Base-by-base conservation (phyloP, 805 yeast genomes). In the Wickerhamomyces queroliae region DNA sequence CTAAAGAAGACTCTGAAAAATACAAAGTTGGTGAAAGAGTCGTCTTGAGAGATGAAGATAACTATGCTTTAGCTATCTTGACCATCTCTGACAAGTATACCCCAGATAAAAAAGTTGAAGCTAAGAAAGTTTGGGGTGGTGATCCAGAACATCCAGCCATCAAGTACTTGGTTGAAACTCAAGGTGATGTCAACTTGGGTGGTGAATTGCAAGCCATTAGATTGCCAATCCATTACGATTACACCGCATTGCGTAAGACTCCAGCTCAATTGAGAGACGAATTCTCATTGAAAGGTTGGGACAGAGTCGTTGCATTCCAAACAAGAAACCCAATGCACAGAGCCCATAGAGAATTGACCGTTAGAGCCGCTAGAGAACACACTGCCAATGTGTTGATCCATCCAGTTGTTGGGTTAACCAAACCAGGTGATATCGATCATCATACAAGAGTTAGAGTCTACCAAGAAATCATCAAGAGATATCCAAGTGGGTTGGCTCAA, bases 321-420 rank as follows among this genome's bases (percentile, higher is more conserved):
- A 90, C 98, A 32, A 79, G 98, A 70, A 90, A 90, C 70, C 98
- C 98, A 51, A 91, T 90, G 97, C 98, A 90, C 66, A 80, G 98
- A 63, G 98, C 98, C 25, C 98, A 90, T 65, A 78, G 97, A 62
- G 98, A 90, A 64, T 72, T 90, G 56, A 90, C 98, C 13, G 95
- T 90, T 35, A 78, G 97, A 55, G 98, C 97, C 27, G 97, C 98
- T n/a, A 78, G 89, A 56, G 93, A 86, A 50, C 79, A 88, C 50
- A 83, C 88, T 49, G 89, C 91, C 35, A 83, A 85, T 48, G 83
- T 90, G 40, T 73, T 90, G 63, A 88, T 90, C 57, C 98, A 90
- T 64, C 98, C 98, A 5, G 98, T 90, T 33, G 98, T 90, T 30
- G 98, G 98, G 34, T 71, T 91, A 53, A 90, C 98, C 48, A 90